Evolutionary conservation across 768 basidiomycete species (phyloP), one percentile per base, ranked within the genome.

Genomic region (Agrocybe pediades): DNA sequence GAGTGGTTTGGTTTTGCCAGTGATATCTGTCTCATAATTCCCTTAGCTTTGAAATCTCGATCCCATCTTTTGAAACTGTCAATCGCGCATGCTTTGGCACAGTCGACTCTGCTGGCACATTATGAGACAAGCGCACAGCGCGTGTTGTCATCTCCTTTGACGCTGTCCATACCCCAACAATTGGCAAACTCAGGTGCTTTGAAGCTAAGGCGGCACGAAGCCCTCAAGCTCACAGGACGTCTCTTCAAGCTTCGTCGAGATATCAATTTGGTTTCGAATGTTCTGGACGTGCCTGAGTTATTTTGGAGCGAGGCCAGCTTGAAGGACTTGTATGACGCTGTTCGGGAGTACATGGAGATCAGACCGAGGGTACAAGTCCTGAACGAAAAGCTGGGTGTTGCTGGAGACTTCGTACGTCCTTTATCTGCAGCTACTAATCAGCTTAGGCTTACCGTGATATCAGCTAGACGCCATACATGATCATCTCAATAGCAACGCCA

Each of bases 271-370:
- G 92, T 95, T 9, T 91, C 89, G 20, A 96, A 95, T 63, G 92
- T 98, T 25, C 79, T 98, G 1, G 95, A 98, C 64, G 88, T 92
- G 5, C 95, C 95, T 0, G 93, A 95, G 65, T 71, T 98, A 42
- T 98, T 98, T 69, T 97, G 95, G 95, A 87, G 85, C 47, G 95
- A 96, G 65, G 94, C 93, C 9, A 94, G 89, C 59, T 72, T 96
- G 61, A 89, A 90, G 62, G 88, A 85, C 24, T 70, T 98, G 29
- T 98, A 98, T 65, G 92, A 94, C 60, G 93, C 94, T 0, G 93
- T 95, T 43, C 77, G 93, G 52, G 95, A 95, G 61, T 98, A 98
- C 65, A 92, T 97, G 81, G 95, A 98, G 70, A 93, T 97, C 48
- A 85, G 83, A 29, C 83, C 79, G 3, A 71, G 95, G 29, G 93